Evolutionary conservation across 1,139 yeast genomes (phyloP).

Genomic region (Starmera stellimalicola): DNA sequence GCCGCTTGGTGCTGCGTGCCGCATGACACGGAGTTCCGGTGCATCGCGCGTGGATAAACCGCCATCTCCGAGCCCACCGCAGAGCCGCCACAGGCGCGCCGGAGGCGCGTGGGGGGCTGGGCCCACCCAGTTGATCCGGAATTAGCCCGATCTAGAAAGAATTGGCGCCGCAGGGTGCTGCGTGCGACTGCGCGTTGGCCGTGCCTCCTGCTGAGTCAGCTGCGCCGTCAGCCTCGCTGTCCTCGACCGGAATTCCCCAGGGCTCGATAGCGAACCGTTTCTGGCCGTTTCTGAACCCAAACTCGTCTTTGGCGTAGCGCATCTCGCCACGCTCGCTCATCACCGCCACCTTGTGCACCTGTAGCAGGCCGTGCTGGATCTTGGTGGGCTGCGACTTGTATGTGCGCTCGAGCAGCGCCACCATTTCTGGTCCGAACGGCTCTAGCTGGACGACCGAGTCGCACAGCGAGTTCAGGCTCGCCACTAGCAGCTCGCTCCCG

Average conservation of each 20-base stretch:
- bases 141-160: no score
- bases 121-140: no score
- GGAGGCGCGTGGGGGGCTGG: no score
- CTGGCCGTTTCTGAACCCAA: slow-evolving; percentile 78
- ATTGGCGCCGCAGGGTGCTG: no score
- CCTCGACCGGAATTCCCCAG: slow-evolving; percentile 97
- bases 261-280: slow-evolving; percentile 78
- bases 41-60: no score
- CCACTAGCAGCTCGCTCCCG: slow-evolving; percentile 23
- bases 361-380: slow-evolving; percentile 79
- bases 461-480: slow-evolving; percentile 46
- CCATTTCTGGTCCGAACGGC: slow-evolving; percentile 76
- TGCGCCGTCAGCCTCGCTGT: slow-evolving; percentile 32
- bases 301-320: slow-evolving; percentile 68
- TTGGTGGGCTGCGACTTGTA: slow-evolving; percentile 66
- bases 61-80: no score
- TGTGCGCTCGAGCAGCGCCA: slow-evolving; percentile 54
- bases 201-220: no score
- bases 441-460: slow-evolving; percentile 71
- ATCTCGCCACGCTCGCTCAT: slow-evolving; percentile 64
- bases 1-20: no score
- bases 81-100: no score
- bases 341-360: slow-evolving; percentile 62
- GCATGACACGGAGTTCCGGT: no score
- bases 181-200: no score